Conservation (phyloP, 495 filamentous ascomycete species). For the Neurospora sp. region DNA sequence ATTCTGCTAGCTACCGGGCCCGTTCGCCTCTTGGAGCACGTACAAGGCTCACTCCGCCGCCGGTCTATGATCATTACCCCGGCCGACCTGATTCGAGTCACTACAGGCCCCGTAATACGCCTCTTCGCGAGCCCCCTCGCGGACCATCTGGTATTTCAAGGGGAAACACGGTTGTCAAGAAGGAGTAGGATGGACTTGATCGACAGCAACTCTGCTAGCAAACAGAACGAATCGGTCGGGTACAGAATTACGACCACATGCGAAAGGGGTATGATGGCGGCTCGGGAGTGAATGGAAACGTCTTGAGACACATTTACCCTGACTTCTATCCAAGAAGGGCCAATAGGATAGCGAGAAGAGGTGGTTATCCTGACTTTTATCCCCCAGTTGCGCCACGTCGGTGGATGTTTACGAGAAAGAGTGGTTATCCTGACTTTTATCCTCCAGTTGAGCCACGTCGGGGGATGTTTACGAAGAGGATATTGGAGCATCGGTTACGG, state of each 20-base stretch:
- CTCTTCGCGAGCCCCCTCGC: background rate
- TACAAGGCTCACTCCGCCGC: conserved; percentile 1
- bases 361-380: background rate
- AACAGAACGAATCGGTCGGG: background rate
- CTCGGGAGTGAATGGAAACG: background rate
- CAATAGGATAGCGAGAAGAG: background rate
- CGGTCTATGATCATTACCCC: background rate
- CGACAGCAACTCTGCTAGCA: background rate
- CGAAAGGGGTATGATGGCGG: background rate
- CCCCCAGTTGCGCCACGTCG: background rate
- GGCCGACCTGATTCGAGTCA: conserved; percentile 1
- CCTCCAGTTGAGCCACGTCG: background rate
- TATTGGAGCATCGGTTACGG: background rate
- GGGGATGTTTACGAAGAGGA: background rate
- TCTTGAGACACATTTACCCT: background rate
- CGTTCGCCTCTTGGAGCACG: conserved; percentile 9
- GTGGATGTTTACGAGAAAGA: background rate
- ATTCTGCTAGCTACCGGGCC: conserved; percentile 1
- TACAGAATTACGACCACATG: background rate
- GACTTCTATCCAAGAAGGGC: background rate
- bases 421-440: background rate
- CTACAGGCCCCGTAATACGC: background rate
- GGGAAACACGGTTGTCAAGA: background rate
- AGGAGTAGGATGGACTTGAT: background rate
- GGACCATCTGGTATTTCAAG: background rate